Conservation (phyloP, 805 yeast species). For the Clavispora santaluciae region DNA sequence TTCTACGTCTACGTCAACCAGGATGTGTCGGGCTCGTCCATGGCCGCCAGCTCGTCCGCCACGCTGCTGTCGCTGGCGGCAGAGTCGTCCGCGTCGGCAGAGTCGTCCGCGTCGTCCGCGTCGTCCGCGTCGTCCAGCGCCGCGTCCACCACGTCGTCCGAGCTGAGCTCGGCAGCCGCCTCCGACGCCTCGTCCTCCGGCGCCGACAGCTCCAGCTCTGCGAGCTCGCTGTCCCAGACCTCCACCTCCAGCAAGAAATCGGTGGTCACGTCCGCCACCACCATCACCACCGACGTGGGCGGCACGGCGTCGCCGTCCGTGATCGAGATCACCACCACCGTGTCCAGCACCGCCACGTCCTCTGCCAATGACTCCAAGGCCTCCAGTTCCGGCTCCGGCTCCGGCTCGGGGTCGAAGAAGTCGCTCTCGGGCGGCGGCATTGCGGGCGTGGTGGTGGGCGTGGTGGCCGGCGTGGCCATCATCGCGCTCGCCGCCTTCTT, state of each 20-base stretch:
- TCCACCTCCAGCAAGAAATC: slow-evolving; percentile 8
- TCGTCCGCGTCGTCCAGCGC: slow-evolving; percentile 6
- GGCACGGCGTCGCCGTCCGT: slow-evolving; percentile 12
- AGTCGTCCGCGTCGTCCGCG: slow-evolving; percentile 9
- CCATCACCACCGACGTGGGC: slow-evolving; percentile 15
- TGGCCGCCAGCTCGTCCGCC: slow-evolving; percentile 11
- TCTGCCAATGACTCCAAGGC: slow-evolving; percentile 3
- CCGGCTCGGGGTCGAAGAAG: slow-evolving; percentile 5
- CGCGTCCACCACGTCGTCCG: neutral
- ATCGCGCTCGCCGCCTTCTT: slow-evolving; percentile 33
- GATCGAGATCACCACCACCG: slow-evolving; percentile 20
- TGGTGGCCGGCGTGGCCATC: slow-evolving; percentile 32
- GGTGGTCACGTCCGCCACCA: slow-evolving; percentile 17
- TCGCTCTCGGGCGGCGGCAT: slow-evolving; percentile 36
- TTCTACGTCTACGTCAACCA: slow-evolving; percentile 42
- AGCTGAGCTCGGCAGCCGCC: slow-evolving; percentile 1
- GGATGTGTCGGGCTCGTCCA: slow-evolving; percentile 18
- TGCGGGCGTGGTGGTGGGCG: slow-evolving; percentile 41
- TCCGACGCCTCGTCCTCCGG: slow-evolving; percentile 5
- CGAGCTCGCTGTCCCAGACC: slow-evolving; percentile 8
- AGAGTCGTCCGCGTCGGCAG: slow-evolving; percentile 5
- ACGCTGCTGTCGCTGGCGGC: slow-evolving; percentile 13
- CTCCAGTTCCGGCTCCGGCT: slow-evolving; percentile 1
- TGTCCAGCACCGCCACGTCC: slow-evolving; percentile 6
- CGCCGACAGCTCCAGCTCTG: slow-evolving; percentile 4